Percentiles rank a stretch among this genome's conserved stretches.
phyloP scores from a whole-genome alignment of 352 stramenopile species.

The Phytophthora constricta region DNA sequence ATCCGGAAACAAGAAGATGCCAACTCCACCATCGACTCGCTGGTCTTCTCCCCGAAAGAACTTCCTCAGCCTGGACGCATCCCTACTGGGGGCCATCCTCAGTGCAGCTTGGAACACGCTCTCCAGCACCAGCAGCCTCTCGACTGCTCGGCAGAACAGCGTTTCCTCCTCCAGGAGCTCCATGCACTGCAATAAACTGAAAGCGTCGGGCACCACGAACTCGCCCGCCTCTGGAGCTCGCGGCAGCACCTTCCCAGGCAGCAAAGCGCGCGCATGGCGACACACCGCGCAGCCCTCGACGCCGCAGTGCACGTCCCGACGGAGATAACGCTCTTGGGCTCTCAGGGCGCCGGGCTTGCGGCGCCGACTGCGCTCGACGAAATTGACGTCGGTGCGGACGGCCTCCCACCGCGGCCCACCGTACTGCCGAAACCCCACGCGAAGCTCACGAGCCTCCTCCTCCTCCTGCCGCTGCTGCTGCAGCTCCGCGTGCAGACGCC shows the following conservation, averaged over 20 bases:
- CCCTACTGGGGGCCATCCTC: slow-evolving; percentile 66
- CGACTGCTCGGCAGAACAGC: slow-evolving; percentile 45
- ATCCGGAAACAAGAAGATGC: slow-evolving; percentile 71
- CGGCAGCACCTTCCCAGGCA: slow-evolving; percentile 40
- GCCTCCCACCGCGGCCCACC: slow-evolving; percentile 46
- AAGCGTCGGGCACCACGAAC: slow-evolving; percentile 77
- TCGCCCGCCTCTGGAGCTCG: slow-evolving; percentile 42
- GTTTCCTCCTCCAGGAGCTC: slow-evolving; percentile 74
- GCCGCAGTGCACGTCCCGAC: slow-evolving; percentile 75
- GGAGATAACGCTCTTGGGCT: slow-evolving; percentile 73
- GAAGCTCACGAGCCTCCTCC: slow-evolving; percentile 25
- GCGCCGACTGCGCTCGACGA: slow-evolving; percentile 78
- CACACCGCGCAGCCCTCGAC: slow-evolving; percentile 57
- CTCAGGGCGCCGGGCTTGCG: slow-evolving; percentile 79
- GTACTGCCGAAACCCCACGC: slow-evolving; percentile 33
- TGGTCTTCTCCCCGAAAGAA: slow-evolving; percentile 70
- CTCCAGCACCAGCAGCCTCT: slow-evolving; percentile 74
- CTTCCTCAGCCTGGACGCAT: slow-evolving; percentile 66
- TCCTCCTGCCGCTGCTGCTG: slow-evolving; percentile 38
- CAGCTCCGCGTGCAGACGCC: slow-evolving; percentile 17
- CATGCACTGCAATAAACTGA: slow-evolving; percentile 77
- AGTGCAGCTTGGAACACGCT: slow-evolving; percentile 71
- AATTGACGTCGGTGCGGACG: slow-evolving; percentile 65
- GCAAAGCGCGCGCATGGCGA: slow-evolving; percentile 27
- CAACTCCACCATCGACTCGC: slow-evolving; percentile 46